These are phyloP conservation scores for Ustilago crameri DNA, from an alignment of 1,284 basidiomycete genomes.

Conservation along the genomic window DNA sequence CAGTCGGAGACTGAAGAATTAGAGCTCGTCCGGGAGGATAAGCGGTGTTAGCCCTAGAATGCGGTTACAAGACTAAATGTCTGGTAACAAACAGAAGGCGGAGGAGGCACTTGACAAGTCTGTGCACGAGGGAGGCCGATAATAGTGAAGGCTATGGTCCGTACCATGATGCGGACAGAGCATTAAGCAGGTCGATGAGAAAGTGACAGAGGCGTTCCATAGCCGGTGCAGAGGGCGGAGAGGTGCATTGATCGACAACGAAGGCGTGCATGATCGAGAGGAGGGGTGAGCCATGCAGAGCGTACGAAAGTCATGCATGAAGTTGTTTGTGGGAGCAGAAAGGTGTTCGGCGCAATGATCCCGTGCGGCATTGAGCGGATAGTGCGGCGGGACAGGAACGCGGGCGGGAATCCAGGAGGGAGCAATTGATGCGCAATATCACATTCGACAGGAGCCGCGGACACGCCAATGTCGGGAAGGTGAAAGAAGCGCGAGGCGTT, in stretches of 20 bases:
- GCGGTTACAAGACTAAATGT: constrained; percentile 5
- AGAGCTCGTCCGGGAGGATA: constrained; percentile 24
- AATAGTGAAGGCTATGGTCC: constrained; percentile 1
- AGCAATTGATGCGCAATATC: constrained; percentile 35
- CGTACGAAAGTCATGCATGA: constrained; percentile 24
- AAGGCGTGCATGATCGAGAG: constrained; percentile 23
- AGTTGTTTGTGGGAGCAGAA: constrained; percentile 27
- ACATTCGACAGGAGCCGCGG: constrained; percentile 20
- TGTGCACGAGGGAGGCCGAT: constrained; percentile 1
- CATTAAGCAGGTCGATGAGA: constrained; percentile 5
- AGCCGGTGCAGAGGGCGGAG: constrained; percentile 12
- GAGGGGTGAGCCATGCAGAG: constrained; percentile 12
- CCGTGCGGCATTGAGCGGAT: constrained; percentile 1
- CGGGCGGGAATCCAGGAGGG: not conserved
- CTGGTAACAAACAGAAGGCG: constrained; percentile 41
- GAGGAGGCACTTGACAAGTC: constrained; percentile 12
- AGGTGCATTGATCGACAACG: constrained; percentile 26
- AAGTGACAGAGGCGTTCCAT: constrained; percentile 13
- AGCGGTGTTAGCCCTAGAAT: not conserved
- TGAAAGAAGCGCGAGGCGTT: constrained; percentile 17
- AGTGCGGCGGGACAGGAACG: not conserved
- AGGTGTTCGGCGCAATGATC: constrained; percentile 12
- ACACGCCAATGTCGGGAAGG: constrained; percentile 10
- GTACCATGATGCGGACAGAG: constrained; percentile 1
- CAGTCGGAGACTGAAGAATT: constrained; percentile 26